Evolutionary conservation across 176 grass and related monocot species (phyloP), one percentile per base, ranked within the genome.

Genomic region (Oryza meridionalis): DNA sequence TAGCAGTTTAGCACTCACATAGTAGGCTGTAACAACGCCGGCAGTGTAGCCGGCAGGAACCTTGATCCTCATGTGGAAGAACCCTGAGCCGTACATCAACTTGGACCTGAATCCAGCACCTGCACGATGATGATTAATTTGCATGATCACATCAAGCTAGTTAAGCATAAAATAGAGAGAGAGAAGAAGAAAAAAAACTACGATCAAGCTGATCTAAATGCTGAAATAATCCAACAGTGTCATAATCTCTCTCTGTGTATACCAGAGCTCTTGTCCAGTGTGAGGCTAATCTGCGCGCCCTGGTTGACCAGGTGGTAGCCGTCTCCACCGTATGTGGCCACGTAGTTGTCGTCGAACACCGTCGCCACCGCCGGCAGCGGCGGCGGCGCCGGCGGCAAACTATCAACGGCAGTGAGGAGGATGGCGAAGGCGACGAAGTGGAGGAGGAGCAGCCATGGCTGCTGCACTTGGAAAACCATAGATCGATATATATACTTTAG

Each of bases 21-120:
- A 94, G 70, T 82, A 94, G 13, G 89, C 84, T 6, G 94, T 92
- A 26, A 97, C 87, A 27, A 97, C 90, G 42, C 94, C 91, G 29
- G 85, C 91, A 19, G 87, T 87, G 63, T 93, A 83, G 11, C 88
- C 88, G 11, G 67, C 72, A 3, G 84, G 91, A 27, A 94, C 37
- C 84, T 88, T 97, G 79, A 97, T 90, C 69, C 81, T 88, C 89
- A 88, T 86, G 78, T 88, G 87, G 85, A 94, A 97, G 53, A 93
- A 84, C 33, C 94, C 91, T 15, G 91, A 90, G 0, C 84, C 84
- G 64, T 92, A 97, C 3, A 19, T 70, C 62, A 51, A 80, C 78
- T 87, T 94, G 50, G 91, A 97, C 32, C 71, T 65, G 35, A 97
- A 97, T 31, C 84, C 91, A 0, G 91, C 87, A 77, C 94, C 92